phyloP scores from a whole-genome alignment of 2,329 filamentous ascomycete species.

The Nemania bipapillata region DNA sequence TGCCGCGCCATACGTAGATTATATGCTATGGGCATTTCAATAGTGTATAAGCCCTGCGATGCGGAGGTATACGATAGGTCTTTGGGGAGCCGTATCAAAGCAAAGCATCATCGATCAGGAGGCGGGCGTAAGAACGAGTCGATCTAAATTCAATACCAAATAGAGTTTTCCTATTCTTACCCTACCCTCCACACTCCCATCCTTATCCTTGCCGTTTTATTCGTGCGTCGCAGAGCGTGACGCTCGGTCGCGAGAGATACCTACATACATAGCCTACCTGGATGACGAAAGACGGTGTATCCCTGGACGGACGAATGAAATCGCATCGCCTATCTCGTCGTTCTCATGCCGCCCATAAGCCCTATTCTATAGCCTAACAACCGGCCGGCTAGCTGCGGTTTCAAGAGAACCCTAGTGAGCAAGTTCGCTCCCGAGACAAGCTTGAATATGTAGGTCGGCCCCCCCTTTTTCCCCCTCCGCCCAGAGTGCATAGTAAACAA shows the following conservation, averaged over 20 bases:
- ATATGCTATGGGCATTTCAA: not conserved
- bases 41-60: not conserved
- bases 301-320: constrained; percentile 12
- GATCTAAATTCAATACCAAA: not conserved
- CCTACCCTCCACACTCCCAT: not conserved
- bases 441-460: not conserved
- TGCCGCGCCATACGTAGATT: no score
- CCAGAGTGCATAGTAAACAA: not conserved
- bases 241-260: not conserved
- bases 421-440: not conserved
- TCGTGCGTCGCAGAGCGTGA: not conserved
- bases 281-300: constrained; percentile 3
- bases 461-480: not conserved
- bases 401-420: not conserved
- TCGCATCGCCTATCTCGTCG: not conserved
- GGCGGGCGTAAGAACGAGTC: not conserved
- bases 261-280: not conserved
- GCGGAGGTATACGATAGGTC: not conserved
- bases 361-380: not conserved
- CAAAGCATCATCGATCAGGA: not conserved
- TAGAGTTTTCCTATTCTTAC: not conserved
- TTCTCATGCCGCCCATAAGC: not conserved
- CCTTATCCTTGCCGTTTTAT: not conserved
- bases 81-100: not conserved
- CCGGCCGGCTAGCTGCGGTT: not conserved